phyloP scores from a whole-genome alignment of 1,284 basidiomycete genomes.

The Chiua sp. region DNA sequence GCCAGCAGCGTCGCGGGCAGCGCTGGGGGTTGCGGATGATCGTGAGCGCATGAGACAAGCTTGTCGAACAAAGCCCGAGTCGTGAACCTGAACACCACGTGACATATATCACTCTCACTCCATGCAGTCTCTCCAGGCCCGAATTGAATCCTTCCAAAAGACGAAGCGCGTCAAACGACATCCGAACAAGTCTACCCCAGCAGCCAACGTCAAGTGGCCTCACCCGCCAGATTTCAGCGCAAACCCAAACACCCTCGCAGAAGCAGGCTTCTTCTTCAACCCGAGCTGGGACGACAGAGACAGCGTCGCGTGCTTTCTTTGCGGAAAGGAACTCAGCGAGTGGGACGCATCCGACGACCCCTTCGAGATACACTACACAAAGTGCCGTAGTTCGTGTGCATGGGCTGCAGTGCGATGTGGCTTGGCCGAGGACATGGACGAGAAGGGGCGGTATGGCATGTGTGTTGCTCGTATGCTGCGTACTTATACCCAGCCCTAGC shows the following conservation, averaged over 20 bases:
- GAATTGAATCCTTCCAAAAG: conserved; percentile 66
- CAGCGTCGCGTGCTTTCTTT: conserved; percentile 78
- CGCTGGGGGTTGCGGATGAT: conserved; percentile 9
- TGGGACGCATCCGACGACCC: conserved; percentile 87
- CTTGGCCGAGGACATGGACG: conserved; percentile 58
- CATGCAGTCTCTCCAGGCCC: conserved; percentile 62
- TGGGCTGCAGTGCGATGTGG: conserved; percentile 83
- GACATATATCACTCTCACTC: conserved; percentile 2
- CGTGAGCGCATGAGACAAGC: conserved; percentile 15
- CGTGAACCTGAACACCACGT: conserved; percentile 14
- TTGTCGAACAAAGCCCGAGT: not conserved
- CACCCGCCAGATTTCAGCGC: conserved; percentile 65
- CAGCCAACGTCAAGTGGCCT: conserved; percentile 64
- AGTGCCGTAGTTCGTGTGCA: conserved; percentile 64
- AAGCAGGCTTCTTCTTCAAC: conserved; percentile 83
- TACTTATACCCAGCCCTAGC: conserved; percentile 41
- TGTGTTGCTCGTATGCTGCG: not conserved
- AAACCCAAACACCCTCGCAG: conserved; percentile 72
- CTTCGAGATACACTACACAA: conserved; percentile 74
- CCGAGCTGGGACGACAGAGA: conserved; percentile 68
- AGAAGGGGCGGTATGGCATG: conserved; percentile 56
- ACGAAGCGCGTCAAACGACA: conserved; percentile 55
- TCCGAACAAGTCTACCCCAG: conserved; percentile 40
- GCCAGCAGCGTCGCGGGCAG: not conserved
- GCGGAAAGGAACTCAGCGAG: conserved; percentile 74